Evolutionary conservation across 2,329 filamentous ascomycete genomes (phyloP), one percentile per base, ranked within the genome.

Genomic region (Cryphonectria nitschkei): DNA sequence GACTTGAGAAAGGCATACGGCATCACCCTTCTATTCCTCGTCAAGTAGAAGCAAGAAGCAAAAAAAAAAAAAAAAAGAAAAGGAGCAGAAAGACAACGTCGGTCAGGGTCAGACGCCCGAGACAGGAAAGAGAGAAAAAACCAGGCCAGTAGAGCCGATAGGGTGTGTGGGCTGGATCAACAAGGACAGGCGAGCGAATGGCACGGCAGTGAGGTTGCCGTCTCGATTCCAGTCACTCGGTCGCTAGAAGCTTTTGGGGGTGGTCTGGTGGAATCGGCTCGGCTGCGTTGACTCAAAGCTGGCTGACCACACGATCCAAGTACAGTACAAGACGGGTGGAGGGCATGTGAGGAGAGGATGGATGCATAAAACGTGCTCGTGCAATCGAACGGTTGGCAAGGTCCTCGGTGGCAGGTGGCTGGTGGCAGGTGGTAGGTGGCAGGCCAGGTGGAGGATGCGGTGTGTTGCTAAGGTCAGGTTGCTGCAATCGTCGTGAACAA

Each of bases 1-100:
- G 86, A 76, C 83, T 87, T 87, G 87, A 84, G 80, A 90, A 86
- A 89, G 93, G 88, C 97, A 98, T 98, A 72, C 71, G 71, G 71
- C 71, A 72, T 71, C 50, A 70, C 90, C 88, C 83, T 81, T 85
- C 87, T 8, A 32, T 83, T 86, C 43, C 41, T 67, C 37, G 43
- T 63, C 46, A 69, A 50, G 50, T 62, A 13, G 56, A 67, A 66
- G 65, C 34, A 29, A 32, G 46, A 46, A 65, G 14, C 14, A 46
- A 39, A 19, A n/a, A 14, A 11, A 16, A 46, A 39, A 19, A n/a
- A 14, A 11, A 16, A 29, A 22, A 52, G 26, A 26, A 29, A 34
- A 63, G 68, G 67, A 68, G 62, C 34, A 60, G 71, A 66, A 56
- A 65, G 61, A 37, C 46, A 62, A 32, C 19, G 58, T 26, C 26